These are phyloP conservation scores for Sechiopsis laciniata DNA, from an alignment of 306 rosid genomes.

Conservation along the genomic window DNA sequence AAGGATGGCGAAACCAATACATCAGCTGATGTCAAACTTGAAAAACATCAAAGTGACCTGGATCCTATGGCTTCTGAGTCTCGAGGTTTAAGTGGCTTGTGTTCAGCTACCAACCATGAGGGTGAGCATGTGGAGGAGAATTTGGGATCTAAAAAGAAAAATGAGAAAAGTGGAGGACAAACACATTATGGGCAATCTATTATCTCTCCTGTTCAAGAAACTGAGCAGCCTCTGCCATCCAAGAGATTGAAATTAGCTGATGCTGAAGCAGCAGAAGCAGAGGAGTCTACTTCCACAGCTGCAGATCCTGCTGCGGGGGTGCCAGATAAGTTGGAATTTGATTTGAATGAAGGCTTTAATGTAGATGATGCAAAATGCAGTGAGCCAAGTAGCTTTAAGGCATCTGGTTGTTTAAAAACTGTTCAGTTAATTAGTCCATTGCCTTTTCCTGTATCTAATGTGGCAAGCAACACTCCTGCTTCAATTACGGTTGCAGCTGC, in stretches of 20 bases:
- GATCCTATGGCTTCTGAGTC: slow-evolving; percentile 25
- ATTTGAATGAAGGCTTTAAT: slow-evolving; percentile 65
- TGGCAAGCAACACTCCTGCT: slow-evolving; percentile 38
- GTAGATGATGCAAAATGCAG: slow-evolving; percentile 53
- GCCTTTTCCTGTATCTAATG: slow-evolving; percentile 41
- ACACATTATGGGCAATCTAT: slow-evolving; percentile 23
- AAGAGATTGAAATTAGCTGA: slow-evolving; percentile 35
- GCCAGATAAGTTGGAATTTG: slow-evolving; percentile 51
- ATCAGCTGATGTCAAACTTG: slow-evolving; percentile 17
- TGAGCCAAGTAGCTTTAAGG: slow-evolving; percentile 30
- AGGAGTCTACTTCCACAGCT: slow-evolving; percentile 57
- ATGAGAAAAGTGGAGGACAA: slow-evolving; percentile 33
- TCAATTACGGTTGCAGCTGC: slow-evolving; percentile 66
- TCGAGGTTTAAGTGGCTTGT: slow-evolving; percentile 27
- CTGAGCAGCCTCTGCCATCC: slow-evolving; percentile 31
- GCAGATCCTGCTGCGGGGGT: slow-evolving; percentile 30
- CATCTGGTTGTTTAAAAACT: slow-evolving; percentile 35
- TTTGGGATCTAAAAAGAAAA: slow-evolving; percentile 30
- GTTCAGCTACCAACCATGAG: slow-evolving; percentile 25
- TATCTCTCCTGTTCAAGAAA: slow-evolving; percentile 36
- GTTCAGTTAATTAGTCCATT: slow-evolving; percentile 44
- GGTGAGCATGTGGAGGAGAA: slow-evolving; percentile 39
- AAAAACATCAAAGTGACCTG: slow-evolving; percentile 22
- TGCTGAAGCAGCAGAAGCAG: slow-evolving; percentile 32
- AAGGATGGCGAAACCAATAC: slow-evolving; percentile 29